Base-by-base conservation (phyloP, 2,329 filamentous ascomycete species). In the Monosporascus sp. region DNA sequence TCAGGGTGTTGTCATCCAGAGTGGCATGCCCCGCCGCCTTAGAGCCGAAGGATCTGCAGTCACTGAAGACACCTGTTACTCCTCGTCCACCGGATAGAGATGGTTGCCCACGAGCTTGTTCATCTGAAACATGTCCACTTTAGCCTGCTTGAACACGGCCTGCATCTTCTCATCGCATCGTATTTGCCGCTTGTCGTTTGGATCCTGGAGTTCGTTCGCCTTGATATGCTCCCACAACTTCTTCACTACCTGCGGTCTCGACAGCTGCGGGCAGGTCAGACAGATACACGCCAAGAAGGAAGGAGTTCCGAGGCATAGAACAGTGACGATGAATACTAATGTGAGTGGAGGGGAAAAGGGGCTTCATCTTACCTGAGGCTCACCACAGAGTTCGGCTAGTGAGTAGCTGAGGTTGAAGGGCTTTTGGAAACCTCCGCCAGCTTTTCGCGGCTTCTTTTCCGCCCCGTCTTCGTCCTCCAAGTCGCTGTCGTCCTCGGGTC, bases 81-180 rank as follows among this genome's bases (percentile, higher is more conserved):
- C 84, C 69, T 94, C 91, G 51, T 93, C 91, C 48, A 89, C 80
- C 2, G 88, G 89, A 67, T 96, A 97, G 40, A 97, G 78, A 66
- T 97, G 93, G 68, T 88, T 86, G 58, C 89, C 91, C 11, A 97
- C 84, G 17, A 96, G 83, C 77, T 97, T 97, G 78, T 96, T 97
- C 93, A 99, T 97, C 62, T 91, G 92, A 72, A 99, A 99, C 94
- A 99, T 99, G 72, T 97, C 91, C 49, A 99, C 88, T 65, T 83
- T 89, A 65, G 91, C 84, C 65, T 88, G 82, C 71, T 96, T 96
- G 76, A 99, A 99, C 7, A 99, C 88, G 7, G 88, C 88, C 56
- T 89, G 86, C 87, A 99, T 88, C 62, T 84, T 85, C 24, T 96
- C 90, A 71, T 99, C 94, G 73, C 94, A 99, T 27, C 84, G 77